Evolutionary conservation across 148 eudicot species (phyloP).

Genomic region (Camellia granthamiana): DNA sequence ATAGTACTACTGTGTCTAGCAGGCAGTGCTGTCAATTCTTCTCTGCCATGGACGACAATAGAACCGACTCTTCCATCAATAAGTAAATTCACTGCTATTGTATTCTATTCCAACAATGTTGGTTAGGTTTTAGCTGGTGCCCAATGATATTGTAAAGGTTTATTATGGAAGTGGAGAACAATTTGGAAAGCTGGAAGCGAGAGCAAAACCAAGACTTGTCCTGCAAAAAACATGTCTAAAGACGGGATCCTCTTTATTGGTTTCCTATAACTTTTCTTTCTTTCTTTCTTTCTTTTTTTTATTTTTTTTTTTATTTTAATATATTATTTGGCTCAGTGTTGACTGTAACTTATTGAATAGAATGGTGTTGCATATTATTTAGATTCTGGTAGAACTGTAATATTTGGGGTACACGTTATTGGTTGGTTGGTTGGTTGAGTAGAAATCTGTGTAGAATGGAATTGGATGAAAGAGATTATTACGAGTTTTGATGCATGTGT

Average conservation of each 20-base stretch:
- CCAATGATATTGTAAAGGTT: background rate
- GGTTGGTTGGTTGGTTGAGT: no score
- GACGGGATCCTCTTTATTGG: background rate
- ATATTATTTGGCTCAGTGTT: no score
- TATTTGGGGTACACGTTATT: no score
- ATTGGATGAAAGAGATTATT: no score
- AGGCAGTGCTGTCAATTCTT: background rate
- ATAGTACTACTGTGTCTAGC: background rate
- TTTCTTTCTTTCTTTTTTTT: no score
- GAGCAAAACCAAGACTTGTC: background rate
- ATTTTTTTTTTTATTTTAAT: no score
- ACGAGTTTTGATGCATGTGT: no score
- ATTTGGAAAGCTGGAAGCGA: conserved; percentile 1
- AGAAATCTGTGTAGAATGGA: no score
- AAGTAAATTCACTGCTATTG: background rate
- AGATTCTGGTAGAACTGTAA: no score
- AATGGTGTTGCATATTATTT: no score
- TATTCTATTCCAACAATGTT: background rate
- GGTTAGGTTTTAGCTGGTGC: background rate
- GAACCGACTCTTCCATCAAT: background rate
- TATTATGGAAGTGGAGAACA: background rate
- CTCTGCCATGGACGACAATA: background rate
- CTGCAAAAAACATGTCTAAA: background rate
- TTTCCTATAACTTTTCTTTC: background rate
- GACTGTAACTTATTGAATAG: no score